Base-by-base conservation (phyloP, 305 asterid genomes). In the Fraxinus nigra region DNA sequence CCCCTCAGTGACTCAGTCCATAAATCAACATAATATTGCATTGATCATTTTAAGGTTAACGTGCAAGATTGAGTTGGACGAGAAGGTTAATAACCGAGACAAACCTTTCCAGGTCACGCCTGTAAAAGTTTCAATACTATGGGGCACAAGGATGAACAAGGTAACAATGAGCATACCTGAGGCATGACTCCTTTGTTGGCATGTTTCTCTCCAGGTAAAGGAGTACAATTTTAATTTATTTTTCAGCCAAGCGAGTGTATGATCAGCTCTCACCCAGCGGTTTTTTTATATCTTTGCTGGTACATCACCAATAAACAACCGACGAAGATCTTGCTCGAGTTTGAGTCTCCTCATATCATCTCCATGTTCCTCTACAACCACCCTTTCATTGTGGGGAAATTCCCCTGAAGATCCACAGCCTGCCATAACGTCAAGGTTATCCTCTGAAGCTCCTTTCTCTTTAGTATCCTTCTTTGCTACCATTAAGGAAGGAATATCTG, bases 241-340 rank as follows among this genome's bases (percentile, higher is more conserved):
- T 9, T 43, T 43, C 54, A 46, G 56, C 56, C 61, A 51, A 3
- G 61, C 18, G 67, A 20, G 67, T 1, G 26, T 48, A 56, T n/a
- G 67, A 18, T 54, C 63, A 54, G 5, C 79, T 74, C 78, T 85
- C 88, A 94, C 89, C 97, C 69, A 95, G 85, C 11, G 84, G 85
- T 78, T 91, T 86, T 33, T 88, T 95, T 95, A 86, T 94, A 92
- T 82, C 97, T 89, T 83, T 94, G 95, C 81, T 83, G 86, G 83
- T 95, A 95, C 76, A 93, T 88, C 38, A 82, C 89, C 86, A 92
- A 95, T 38, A 95, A 94, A 76, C 78, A 81, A 78, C 90, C 90
- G 1, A 94, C 84, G 76, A 86, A 82, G 76, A 94, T 85, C 61
- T 87, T 89, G 85, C 95, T 88, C 20, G 94, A 93, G 81, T 9